phyloP scores from a whole-genome alignment of 495 filamentous ascomycete species.

The Amphirosellinia nigrospora region DNA sequence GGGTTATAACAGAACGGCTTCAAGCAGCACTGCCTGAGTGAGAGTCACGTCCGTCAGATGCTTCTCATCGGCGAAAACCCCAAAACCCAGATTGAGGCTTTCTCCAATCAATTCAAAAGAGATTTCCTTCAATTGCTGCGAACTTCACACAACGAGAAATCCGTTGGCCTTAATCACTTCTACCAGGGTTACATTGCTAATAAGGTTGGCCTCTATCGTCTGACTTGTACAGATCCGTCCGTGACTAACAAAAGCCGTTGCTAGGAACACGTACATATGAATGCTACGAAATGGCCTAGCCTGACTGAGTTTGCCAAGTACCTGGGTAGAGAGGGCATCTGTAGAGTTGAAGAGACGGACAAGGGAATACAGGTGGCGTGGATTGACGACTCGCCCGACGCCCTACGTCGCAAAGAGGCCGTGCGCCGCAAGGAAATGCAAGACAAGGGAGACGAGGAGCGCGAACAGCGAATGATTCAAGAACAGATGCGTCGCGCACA shows the following conservation, averaged over 20 bases:
- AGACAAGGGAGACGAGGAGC: slow-evolving; percentile 88
- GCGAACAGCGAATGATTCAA: slow-evolving; percentile 78
- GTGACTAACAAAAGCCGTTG: neutral
- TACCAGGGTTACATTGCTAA: slow-evolving; percentile 86
- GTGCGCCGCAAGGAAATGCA: slow-evolving; percentile 80
- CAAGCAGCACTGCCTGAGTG: slow-evolving; percentile 80
- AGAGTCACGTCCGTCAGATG: slow-evolving; percentile 85
- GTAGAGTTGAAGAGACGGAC: slow-evolving; percentile 85
- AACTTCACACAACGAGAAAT: slow-evolving; percentile 85
- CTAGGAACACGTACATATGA: slow-evolving; percentile 86
- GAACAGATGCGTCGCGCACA: slow-evolving; percentile 81
- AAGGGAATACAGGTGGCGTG: slow-evolving; percentile 87
- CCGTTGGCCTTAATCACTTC: slow-evolving; percentile 84
- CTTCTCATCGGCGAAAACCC: slow-evolving; percentile 83
- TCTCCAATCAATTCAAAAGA: slow-evolving; percentile 73
- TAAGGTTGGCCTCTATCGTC: slow-evolving; percentile 45
- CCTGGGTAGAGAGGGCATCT: slow-evolving; percentile 82
- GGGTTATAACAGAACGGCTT: slow-evolving; percentile 60
- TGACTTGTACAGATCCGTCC: neutral
- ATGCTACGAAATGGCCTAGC: slow-evolving; percentile 83
- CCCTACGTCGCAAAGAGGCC: slow-evolving; percentile 77
- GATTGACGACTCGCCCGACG: slow-evolving; percentile 89
- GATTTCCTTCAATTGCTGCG: slow-evolving; percentile 79
- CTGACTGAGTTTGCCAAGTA: slow-evolving; percentile 89
- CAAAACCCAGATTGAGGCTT: slow-evolving; percentile 78